Conservation (phyloP, 176 grass and related monocot species). For the Coix lacrymajobi region DNA sequence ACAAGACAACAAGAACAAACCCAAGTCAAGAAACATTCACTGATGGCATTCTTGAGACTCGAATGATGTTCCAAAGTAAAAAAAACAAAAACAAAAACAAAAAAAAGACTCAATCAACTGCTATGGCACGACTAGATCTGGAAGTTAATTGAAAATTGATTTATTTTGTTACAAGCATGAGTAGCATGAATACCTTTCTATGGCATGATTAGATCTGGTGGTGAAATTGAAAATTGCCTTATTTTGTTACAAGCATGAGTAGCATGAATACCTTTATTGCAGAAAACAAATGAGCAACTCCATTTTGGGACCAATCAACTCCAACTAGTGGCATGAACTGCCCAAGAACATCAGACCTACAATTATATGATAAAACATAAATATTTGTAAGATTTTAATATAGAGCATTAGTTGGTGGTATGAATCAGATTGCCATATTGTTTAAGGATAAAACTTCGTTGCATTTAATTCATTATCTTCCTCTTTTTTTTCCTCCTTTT, state of each 20-base stretch:
- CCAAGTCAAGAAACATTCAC: constrained; percentile 3
- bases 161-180: neutral
- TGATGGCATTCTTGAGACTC: neutral
- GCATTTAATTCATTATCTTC: neutral
- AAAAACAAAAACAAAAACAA: too few species aligned
- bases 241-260: neutral
- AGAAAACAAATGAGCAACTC: constrained; percentile 97
- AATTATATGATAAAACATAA: constrained; percentile 25
- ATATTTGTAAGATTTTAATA: neutral
- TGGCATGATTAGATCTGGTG: neutral
- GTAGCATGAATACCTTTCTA: constrained; percentile 49
- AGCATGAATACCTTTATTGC: constrained; percentile 77
- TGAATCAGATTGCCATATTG: neutral
- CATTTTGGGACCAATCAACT: constrained; percentile 98
- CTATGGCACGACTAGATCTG: neutral
- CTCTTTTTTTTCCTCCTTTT: neutral
- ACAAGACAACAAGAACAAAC: constrained; percentile 24
- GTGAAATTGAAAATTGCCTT: neutral
- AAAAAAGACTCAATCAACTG: neutral
- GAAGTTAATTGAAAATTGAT: neutral
- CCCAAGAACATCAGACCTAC: constrained; percentile 95
- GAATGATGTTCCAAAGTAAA: neutral
- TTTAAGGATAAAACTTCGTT: neutral
- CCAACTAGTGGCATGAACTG: constrained; percentile 98
- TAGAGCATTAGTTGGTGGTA: neutral